Evolutionary conservation across 768 basidiomycete species (phyloP), one percentile per base, ranked within the genome.

Genomic region (Lyophyllum semitale): DNA sequence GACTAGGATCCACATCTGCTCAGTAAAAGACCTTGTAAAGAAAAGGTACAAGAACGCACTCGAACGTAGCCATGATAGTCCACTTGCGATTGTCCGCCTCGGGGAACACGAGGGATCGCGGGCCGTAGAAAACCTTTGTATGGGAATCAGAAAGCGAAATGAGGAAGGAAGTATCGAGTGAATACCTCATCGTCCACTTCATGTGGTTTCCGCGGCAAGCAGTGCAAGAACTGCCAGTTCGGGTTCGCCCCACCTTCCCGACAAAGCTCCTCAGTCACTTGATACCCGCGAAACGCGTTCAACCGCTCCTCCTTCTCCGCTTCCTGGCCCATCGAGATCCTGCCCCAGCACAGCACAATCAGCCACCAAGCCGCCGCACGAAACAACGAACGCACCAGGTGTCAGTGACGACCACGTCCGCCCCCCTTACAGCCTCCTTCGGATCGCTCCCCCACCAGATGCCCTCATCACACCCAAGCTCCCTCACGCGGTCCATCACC

Each of bases 301-400:
- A 96, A 69, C 15, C 96, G 86, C 62, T 93, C 85, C 29, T 77
- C 91, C 59, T 95, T 93, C 71, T 98, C 95, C 1, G 87, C 89
- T 72, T 98, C 97, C 71, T 97, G 94, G 17, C 97, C 97, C 97
- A 99, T 98, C 2, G 96, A 98, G 59, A 98, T 94, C 95, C 93
- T 95, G n/a, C n/a, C n/a, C n/a, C n/a, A 64, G 4, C 18, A 51
- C 20, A 50, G 23, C 25, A 12, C 4, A 17, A 33, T 27, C 26
- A 51, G 22, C 33, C 13, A 35, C 15, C 8, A 3, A 35, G 15
- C 17, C 22, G 33, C 18, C 32, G n/a, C 44, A 27, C 30, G 18
- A 48, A 27, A 37, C 48, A n/a, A 32, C 55, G 45, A 43, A 68
- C 79, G 54, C 56, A 93, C 94, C 96, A 99, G 4, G 97, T 99